Evolutionary conservation across 2,329 filamentous ascomycete species (phyloP), one percentile per base, ranked within the genome.

Genomic region (Ophiostoma triangulosporum): DNA sequence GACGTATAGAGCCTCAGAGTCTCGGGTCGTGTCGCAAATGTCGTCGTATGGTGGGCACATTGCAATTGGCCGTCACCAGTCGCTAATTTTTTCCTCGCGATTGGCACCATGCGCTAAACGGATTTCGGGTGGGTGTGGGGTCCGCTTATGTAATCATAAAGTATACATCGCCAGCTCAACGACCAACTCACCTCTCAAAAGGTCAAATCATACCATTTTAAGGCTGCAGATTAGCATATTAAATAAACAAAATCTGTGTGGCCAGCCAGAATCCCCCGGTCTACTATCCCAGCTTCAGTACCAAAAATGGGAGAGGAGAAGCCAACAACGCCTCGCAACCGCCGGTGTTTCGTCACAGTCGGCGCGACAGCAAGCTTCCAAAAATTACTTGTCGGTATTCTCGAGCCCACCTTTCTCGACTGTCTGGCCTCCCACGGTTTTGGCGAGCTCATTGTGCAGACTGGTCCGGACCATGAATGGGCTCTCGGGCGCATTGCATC

Each of bases 331-430:
- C 5, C 26, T n/a, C 31, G 31, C 17, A 45, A 64, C 66, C 32
- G 64, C 71, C 52, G 93, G 1, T 60, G 87, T 65, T 86, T 98
- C 60, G 84, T 96, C 53, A 97, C 93, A 0, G 85, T 95, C 29
- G 93, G 93, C 54, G 91, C 93, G 6, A 98, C 91, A 0, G 89
- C 90, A 15, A 79, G 84, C 20, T 98, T 98, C 68, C 73, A 76
- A 51, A 68, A 74, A 6, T 77, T 98, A 2, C 76, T 95, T 54
- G 69, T 75, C 43, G 78, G 83, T 31, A 77, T 84, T 11, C 70
- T 94, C 6, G 69, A 74, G 17, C 69, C 75, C 0, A 61, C 66
- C 0, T 90, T 93, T 63, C 73, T 94, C 57, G 60, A 70, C 6
- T 72, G 75, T 5, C 75, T 97, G 12, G 63, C 65, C 11, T 62